A percentile compares a stretch with the other conserved stretches of the same genome.
These are phyloP conservation scores for Penicillium fuscoglaucum DNA, from an alignment of 2,329 filamentous ascomycete genomes.

Conservation along the genomic window DNA sequence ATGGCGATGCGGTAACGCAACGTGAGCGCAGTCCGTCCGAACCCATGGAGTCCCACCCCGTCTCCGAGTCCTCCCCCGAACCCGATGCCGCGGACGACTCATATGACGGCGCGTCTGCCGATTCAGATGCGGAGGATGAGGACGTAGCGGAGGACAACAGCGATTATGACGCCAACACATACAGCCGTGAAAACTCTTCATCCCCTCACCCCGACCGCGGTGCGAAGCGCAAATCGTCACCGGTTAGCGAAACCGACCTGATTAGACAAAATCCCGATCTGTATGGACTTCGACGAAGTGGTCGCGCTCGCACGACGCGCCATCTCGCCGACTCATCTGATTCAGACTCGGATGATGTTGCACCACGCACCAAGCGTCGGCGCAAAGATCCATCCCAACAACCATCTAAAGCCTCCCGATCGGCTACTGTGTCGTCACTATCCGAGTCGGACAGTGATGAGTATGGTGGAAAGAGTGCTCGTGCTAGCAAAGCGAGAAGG, in stretches of 20 bases:
- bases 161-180: slow-evolving; percentile 56
- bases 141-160: slow-evolving; percentile 73
- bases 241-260: slow-evolving; percentile 72
- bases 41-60: slow-evolving; percentile 58
- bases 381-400: slow-evolving; percentile 54
- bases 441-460: slow-evolving; percentile 68
- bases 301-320: slow-evolving; percentile 62
- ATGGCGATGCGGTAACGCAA: slow-evolving; percentile 47
- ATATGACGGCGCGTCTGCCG: slow-evolving; percentile 39
- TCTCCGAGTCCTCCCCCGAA: slow-evolving; percentile 50
- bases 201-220: slow-evolving; percentile 70
- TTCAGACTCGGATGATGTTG: slow-evolving; percentile 72
- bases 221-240: slow-evolving; percentile 70
- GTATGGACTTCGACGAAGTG: slow-evolving; percentile 90
- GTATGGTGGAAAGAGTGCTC: slow-evolving; percentile 74
- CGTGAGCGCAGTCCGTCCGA: slow-evolving; percentile 79
- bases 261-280: slow-evolving; percentile 91
- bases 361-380: slow-evolving; percentile 47
- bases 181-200: slow-evolving; percentile 61
- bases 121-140: slow-evolving; percentile 52
- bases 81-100: slow-evolving; percentile 43
- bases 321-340: slow-evolving; percentile 63
- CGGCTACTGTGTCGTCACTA: slow-evolving; percentile 60
- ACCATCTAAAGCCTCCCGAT: slow-evolving; percentile 51
- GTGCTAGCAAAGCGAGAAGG: slow-evolving; percentile 71